Conservation (phyloP, 1,284 basidiomycete species). For the Moesziomyces aphidis region DNA sequence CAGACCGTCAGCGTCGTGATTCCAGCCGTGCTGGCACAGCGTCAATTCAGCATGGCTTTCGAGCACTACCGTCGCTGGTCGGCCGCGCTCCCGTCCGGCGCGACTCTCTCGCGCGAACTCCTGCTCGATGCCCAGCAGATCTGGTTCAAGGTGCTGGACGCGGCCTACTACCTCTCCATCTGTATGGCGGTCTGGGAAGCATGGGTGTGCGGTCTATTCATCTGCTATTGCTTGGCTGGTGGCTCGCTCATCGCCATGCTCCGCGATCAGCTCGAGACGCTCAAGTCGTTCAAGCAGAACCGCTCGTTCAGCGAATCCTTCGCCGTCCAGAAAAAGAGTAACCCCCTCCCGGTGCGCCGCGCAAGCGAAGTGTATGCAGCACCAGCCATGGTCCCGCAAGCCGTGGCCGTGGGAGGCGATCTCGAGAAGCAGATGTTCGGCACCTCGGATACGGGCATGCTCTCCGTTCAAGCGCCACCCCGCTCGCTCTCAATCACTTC, state of each 20-base stretch:
- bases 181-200: constrained; percentile 35
- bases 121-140: constrained; percentile 37
- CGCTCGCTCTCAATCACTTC: constrained; percentile 23
- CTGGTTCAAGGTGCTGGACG: constrained; percentile 37
- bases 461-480: constrained; percentile 16
- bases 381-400: neutral
- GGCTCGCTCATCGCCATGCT: constrained; percentile 20
- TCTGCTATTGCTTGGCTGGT: constrained; percentile 21
- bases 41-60: constrained; percentile 14
- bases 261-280: constrained; percentile 20
- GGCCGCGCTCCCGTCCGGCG: constrained; percentile 5
- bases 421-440: constrained; percentile 15
- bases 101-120: constrained; percentile 15
- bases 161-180: constrained; percentile 25
- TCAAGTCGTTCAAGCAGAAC: constrained; percentile 28
- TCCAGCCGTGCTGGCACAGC: constrained; percentile 20
- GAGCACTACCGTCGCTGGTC: constrained; percentile 20
- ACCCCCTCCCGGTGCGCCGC: neutral
- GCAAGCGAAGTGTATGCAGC: constrained; percentile 5
- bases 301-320: constrained; percentile 24
- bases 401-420: constrained; percentile 6
- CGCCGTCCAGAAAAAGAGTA: constrained; percentile 4
- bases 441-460: constrained; percentile 1
- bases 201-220: constrained; percentile 20
- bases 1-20: constrained; percentile 28